phyloP scores from a whole-genome alignment of 805 yeast species.

The Yamadazyma laniorum region DNA sequence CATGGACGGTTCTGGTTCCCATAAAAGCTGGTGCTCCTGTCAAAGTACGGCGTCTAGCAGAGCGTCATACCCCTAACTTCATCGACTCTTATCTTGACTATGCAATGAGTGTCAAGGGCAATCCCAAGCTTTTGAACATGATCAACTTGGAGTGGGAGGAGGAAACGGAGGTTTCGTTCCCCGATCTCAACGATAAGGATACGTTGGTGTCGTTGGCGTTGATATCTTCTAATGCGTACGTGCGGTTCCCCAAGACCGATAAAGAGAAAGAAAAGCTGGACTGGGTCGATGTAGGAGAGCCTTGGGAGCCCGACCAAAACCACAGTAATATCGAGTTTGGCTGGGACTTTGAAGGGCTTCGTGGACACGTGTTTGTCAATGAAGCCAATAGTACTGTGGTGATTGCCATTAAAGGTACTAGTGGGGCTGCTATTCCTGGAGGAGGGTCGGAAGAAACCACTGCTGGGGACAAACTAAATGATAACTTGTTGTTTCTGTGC shows the following conservation, averaged over 20 bases:
- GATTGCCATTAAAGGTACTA: slow-evolving; percentile 85
- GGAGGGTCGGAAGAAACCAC: slow-evolving; percentile 65
- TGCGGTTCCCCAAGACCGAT: slow-evolving; percentile 60
- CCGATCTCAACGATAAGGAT: slow-evolving; percentile 71
- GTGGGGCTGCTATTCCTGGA: slow-evolving; percentile 65
- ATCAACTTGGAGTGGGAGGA: slow-evolving; percentile 65
- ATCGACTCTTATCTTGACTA: slow-evolving; percentile 64
- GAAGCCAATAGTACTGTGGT: slow-evolving; percentile 62
- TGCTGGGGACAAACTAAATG: slow-evolving; percentile 77
- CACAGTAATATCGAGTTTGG: slow-evolving; percentile 66
- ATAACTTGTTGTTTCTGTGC: slow-evolving; percentile 86
- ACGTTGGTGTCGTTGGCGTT: slow-evolving; percentile 75
- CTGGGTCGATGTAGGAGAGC: slow-evolving; percentile 74
- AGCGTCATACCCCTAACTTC: slow-evolving; percentile 53
- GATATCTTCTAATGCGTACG: slow-evolving; percentile 91
- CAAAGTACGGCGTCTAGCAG: slow-evolving; percentile 26
- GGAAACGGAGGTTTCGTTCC: slow-evolving; percentile 51
- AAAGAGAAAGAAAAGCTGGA: slow-evolving; percentile 56
- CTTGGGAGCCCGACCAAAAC: slow-evolving; percentile 53
- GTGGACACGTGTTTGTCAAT: slow-evolving; percentile 84
- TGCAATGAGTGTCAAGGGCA: slow-evolving; percentile 45
- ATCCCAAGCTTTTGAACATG: slow-evolving; percentile 31
- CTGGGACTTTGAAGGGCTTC: slow-evolving; percentile 79
- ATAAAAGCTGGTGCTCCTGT: slow-evolving; percentile 21
- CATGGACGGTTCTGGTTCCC: slow-evolving; percentile 38